Evolutionary conservation across 768 basidiomycete species (phyloP).

Genomic region (Phlegmacium glaucopus): DNA sequence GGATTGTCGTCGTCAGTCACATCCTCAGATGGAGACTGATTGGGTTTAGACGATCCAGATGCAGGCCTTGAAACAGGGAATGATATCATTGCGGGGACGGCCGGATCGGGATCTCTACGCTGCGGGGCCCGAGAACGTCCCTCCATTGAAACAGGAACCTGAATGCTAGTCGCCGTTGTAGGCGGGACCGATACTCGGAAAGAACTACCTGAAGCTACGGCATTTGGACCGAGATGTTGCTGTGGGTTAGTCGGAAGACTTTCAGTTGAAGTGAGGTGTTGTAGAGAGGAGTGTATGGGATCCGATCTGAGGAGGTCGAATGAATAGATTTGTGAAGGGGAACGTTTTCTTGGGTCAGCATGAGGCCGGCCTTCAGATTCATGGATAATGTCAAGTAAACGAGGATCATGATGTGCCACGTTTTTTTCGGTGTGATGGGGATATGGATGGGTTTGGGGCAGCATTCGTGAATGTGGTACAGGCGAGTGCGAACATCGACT

Average conservation of each 20-base stretch:
- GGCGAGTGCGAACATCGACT: not conserved
- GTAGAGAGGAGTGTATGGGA: slow-evolving; percentile 36
- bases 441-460: not conserved
- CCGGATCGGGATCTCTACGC: not conserved
- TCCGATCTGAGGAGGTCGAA: slow-evolving; percentile 45
- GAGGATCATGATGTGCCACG: not conserved
- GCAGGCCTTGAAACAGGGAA: slow-evolving; percentile 16
- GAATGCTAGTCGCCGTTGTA: not conserved
- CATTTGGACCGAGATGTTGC: not conserved
- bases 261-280: slow-evolving; percentile 41
- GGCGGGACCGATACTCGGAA: not conserved
- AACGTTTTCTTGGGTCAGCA: not conserved
- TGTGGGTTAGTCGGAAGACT: slow-evolving; percentile 26
- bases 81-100: slow-evolving; percentile 21
- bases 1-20: slow-evolving; percentile 9
- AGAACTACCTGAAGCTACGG: not conserved
- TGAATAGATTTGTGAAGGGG: slow-evolving; percentile 20
- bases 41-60: slow-evolving; percentile 4
- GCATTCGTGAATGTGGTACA: not conserved
- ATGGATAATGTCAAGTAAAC: not conserved
- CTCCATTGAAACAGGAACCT: not conserved
- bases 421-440: not conserved
- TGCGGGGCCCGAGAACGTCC: too few species aligned
- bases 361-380: not conserved
- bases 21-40: slow-evolving; percentile 3